Evolutionary conservation across 2,329 filamentous ascomycete genomes (phyloP), one percentile per base, ranked within the genome.

Genomic region (Huntiella bhutanensis): DNA sequence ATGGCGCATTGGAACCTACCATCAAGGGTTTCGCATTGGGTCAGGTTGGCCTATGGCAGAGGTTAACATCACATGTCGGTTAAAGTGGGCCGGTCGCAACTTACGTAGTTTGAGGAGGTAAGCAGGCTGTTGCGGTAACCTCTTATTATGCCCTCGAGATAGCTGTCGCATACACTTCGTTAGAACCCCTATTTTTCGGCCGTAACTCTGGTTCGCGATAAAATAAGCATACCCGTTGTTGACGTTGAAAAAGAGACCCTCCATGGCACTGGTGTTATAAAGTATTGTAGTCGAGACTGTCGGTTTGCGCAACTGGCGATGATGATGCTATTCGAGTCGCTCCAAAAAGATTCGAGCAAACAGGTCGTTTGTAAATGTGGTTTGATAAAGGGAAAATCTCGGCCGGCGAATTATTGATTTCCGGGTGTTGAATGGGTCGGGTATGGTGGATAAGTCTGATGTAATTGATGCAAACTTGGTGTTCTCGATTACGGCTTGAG

Each of bases 1-100:
- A 11, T 12, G 22, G 22, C 22, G 22, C 46, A 34, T 10, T 34
- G 22, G 36, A 44, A 47, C 70, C 55, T 65, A 91, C 88, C 88
- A 66, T 96, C 88, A 57, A 96, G 88, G 43, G 78, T 94, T 67
- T 96, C 88, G 75, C 88, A 96, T 73, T 96, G 88, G 52, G 82
- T 92, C 65, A 96, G 66, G 69, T 96, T 98, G 67, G 73, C 79
- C 68, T 98, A 98, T 68, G 87, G 91, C 60, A 83, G 72, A 62
- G 80, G 68, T 48, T 82, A 98, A 80, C 58, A 80, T 75, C 65
- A 28, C 22, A 28, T 10, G 22, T 28, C 22, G 22, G 22, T 96
- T 96, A 60, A 88, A 80, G 66, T 96, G 96, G 53, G 91, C 91
- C 57, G 35, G n/a, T 12, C 22, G 19, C 12, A 22, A 35, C 48